Conservation (phyloP, 169 alveolate genomes). For the Theileria orientalis region DNA sequence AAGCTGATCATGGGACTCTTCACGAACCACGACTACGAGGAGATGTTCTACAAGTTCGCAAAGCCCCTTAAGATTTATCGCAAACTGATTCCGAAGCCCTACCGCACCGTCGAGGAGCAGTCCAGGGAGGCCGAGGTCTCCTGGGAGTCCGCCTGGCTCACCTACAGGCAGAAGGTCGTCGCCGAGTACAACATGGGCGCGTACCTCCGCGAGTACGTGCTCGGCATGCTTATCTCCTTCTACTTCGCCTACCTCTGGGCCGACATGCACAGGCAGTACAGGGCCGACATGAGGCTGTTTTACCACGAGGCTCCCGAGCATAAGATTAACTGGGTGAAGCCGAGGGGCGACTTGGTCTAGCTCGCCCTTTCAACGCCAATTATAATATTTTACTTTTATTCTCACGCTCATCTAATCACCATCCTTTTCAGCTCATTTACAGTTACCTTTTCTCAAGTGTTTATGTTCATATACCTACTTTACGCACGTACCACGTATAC, state of each 20-base stretch:
- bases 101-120: conserved; percentile 80
- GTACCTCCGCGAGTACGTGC: conserved; percentile 72
- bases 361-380: neutral
- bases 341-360: conserved; percentile 83
- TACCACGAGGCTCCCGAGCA: conserved; percentile 89
- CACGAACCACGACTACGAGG: conserved; percentile 87
- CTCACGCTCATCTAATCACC: neutral
- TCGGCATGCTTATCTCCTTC: conserved; percentile 76
- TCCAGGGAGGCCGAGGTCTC: conserved; percentile 69
- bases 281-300: conserved; percentile 85
- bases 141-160: conserved; percentile 87
- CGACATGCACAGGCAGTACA: conserved; percentile 71
- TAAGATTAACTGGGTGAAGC: conserved; percentile 86
- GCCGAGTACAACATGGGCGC: conserved; percentile 79
- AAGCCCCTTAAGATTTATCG: conserved; percentile 85
- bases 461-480: no score
- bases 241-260: conserved; percentile 78
- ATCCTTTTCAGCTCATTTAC: no score
- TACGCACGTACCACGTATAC: no score
- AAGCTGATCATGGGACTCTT: conserved; percentile 79
- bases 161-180: conserved; percentile 81
- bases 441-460: no score
- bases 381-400: neutral
- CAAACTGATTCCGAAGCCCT: conserved; percentile 84
- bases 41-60: conserved; percentile 87